Evolutionary conservation across 169 alveolate species (phyloP), one percentile per base, ranked within the genome.

Genomic region (Plasmodium vinckei): DNA sequence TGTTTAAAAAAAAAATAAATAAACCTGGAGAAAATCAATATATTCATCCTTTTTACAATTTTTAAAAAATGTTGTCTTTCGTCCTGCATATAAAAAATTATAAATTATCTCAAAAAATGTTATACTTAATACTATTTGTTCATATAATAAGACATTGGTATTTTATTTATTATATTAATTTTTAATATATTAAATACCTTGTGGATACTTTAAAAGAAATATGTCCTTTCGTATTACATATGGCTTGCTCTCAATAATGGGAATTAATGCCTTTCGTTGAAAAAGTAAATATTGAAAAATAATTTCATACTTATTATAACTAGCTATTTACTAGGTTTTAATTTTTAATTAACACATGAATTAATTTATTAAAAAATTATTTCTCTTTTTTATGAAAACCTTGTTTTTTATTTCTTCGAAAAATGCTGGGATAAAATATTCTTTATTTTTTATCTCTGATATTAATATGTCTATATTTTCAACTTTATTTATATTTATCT

Each of bases 31-130:
- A 47, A 67, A 68, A 25, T 60, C 72, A 9, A 79, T 46, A 51
- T 82, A 82, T 59, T 82, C 73, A 61, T 82, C 90, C 56, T 56
- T 82, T 60, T 82, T 82, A 57, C 90, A 82, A 44, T 82, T 82
- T 39, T 68, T 42, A 51, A 67, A 82, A 82, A 82, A 82, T 0
- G 59, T 82, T 19, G 72, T 82, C 4, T 82, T 68, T 9, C 86
- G 33, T 1, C 90, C 90, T 82, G 49, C 39, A 47, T 53, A 23
- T 6, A 53, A 57, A 25, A 39, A 39, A 7, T 65, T n/a, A 12
- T 39, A 21, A 39, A 39, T 17, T 33, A 23, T 13, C 9, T 39
- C 49, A 9, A 25, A 12, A 46, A 39, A 60, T 25, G 33, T 61
- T 9, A 9, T 23, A 23, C 10, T 61, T 23, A 23, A 19, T 19